These are phyloP conservation scores for Ceratobasidium sp. DNA, from an alignment of 1,284 basidiomycete genomes.

Conservation along the genomic window DNA sequence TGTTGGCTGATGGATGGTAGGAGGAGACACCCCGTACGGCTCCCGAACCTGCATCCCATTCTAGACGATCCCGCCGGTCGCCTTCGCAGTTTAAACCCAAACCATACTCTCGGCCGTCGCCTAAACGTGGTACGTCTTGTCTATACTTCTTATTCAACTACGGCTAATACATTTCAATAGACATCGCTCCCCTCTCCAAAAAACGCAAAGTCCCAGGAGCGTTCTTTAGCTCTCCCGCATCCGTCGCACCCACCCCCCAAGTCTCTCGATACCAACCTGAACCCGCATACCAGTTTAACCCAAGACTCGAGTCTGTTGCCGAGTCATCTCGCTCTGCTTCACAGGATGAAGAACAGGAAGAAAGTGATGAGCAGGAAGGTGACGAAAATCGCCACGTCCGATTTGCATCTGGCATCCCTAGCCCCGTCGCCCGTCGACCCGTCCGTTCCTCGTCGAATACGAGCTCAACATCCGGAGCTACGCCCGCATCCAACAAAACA, in stretches of 20 bases:
- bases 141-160: neutral
- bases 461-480: neutral
- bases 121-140: conserved; percentile 24
- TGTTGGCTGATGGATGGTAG: neutral
- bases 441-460: conserved; percentile 13
- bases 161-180: neutral
- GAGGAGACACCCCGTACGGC: neutral
- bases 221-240: conserved; percentile 39
- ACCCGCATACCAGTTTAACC: conserved; percentile 1
- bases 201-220: conserved; percentile 41
- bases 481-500: conserved; percentile 47
- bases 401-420: conserved; percentile 57
- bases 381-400: conserved; percentile 58
- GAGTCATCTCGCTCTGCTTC: conserved; percentile 25
- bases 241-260: conserved; percentile 24
- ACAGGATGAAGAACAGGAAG: neutral
- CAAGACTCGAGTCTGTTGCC: conserved; percentile 17
- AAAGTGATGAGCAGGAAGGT: neutral
- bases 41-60: neutral
- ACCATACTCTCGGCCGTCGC: conserved; percentile 35
- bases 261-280: conserved; percentile 17
- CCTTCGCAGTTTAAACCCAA: conserved; percentile 29
- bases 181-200: conserved; percentile 27
- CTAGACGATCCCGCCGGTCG: conserved; percentile 19
- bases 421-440: conserved; percentile 46